A percentile compares a stretch with the other conserved stretches of the same genome.
Evolutionary conservation across 345 rosid genomes (phyloP).

Genomic region (Ceriops tagal): DNA sequence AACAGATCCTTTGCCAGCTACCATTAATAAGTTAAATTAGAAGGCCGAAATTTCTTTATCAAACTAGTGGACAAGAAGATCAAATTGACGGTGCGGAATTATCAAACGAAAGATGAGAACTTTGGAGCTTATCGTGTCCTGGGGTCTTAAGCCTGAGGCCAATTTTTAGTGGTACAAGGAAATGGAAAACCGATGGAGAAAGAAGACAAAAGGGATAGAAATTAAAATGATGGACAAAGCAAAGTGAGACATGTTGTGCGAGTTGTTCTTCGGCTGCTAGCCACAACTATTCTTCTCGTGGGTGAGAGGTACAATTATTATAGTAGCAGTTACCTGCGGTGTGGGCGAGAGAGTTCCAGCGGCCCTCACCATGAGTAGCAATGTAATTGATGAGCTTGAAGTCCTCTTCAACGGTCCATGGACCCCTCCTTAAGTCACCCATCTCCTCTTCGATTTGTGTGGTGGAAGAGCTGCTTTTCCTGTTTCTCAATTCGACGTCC

Average conservation of each 20-base stretch:
- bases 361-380: slow-evolving; percentile 74
- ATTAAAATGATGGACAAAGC: slow-evolving; percentile 26
- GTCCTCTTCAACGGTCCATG: slow-evolving; percentile 91
- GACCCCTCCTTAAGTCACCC: slow-evolving; percentile 70
- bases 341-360: slow-evolving; percentile 82
- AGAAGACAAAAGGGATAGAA: slow-evolving; percentile 19
- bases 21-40: too few relatives aligned
- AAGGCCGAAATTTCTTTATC: slow-evolving; percentile 1
- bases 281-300: neutral
- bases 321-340: slow-evolving; percentile 41
- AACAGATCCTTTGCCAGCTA: too few relatives aligned
- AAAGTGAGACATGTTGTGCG: slow-evolving; percentile 29
- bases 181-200: slow-evolving; percentile 17
- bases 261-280: slow-evolving; percentile 27
- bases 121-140: too few relatives aligned
- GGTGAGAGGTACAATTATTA: neutral
- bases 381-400: slow-evolving; percentile 59
- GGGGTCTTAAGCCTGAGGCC: too few relatives aligned
- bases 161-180: neutral
- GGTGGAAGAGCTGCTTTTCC: slow-evolving; percentile 18
- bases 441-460: slow-evolving; percentile 35
- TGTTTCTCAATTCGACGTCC: slow-evolving; percentile 45
- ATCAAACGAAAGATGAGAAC: too few relatives aligned
- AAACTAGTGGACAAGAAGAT: slow-evolving; percentile 4
- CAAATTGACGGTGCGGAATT: neutral